phyloP scores from a whole-genome alignment of 2,329 filamentous ascomycete species.

The Sporothrix variecibatus region DNA sequence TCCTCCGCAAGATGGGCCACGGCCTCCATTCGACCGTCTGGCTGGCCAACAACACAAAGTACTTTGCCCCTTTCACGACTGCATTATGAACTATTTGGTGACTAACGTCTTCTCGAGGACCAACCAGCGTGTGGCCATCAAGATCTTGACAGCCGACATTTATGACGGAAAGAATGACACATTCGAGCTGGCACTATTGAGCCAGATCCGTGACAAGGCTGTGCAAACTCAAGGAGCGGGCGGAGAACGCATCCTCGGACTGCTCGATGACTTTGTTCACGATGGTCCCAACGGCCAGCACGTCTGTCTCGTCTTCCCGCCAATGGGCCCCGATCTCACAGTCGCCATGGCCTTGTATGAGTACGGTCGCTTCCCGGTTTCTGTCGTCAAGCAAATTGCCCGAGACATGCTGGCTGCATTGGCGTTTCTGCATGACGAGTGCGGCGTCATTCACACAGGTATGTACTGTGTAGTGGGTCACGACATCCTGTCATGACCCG shows the following conservation, averaged over 20 bases:
- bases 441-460: slow-evolving; percentile 21
- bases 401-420: neutral
- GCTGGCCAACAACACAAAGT: slow-evolving; percentile 19
- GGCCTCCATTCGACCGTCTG: slow-evolving; percentile 23
- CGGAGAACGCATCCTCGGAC: neutral
- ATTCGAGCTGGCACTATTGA: slow-evolving; percentile 11
- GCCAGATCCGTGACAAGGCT: neutral
- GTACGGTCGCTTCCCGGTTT: neutral
- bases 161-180: slow-evolving; percentile 8
- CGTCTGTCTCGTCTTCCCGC: slow-evolving; percentile 11
- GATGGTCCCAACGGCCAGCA: slow-evolving; percentile 22
- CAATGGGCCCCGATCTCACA: neutral
- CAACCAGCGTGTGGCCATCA: slow-evolving; percentile 19
- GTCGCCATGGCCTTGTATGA: neutral
- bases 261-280: slow-evolving; percentile 9
- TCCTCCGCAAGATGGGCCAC: slow-evolving; percentile 20
- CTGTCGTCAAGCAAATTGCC: neutral
- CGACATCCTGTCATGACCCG: neutral
- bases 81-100: neutral
- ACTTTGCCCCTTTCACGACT: neutral
- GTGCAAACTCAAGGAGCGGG: neutral
- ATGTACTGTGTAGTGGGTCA: neutral
- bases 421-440: slow-evolving; percentile 22
- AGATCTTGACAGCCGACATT: slow-evolving; percentile 21
- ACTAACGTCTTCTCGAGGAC: neutral